phyloP scores from a whole-genome alignment of 768 basidiomycete genomes.

The Collybiopsis confluens region DNA sequence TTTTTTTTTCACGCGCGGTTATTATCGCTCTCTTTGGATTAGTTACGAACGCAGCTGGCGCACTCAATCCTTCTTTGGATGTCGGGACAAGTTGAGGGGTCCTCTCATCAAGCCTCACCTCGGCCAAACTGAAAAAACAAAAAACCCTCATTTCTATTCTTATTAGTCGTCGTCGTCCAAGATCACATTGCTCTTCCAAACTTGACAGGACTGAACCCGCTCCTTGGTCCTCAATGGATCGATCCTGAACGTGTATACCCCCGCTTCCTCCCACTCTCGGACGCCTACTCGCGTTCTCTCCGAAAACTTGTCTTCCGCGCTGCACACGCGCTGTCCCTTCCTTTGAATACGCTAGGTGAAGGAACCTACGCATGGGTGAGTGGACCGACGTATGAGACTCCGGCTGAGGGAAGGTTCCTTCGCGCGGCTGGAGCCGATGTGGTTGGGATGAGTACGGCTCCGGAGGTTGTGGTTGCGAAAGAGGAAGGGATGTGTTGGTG shows the following conservation, averaged over 20 bases:
- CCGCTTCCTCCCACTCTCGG: conserved; percentile 81
- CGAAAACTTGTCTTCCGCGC: conserved; percentile 73
- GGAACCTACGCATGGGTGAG: conserved; percentile 89
- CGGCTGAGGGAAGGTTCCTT: conserved; percentile 80
- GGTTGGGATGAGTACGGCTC: conserved; percentile 93
- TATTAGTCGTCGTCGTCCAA: conserved; percentile 77
- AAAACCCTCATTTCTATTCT: too few relatives aligned
- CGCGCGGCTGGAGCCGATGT: conserved; percentile 75
- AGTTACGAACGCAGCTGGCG: conserved; percentile 91
- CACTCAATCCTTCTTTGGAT: conserved; percentile 64
- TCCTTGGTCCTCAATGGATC: conserved; percentile 68
- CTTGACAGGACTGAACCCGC: conserved; percentile 70
- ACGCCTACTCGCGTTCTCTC: conserved; percentile 72
- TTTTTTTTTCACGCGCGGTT: conserved; percentile 3
- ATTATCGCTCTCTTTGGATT: too few relatives aligned
- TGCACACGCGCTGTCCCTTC: conserved; percentile 55
- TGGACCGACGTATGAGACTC: conserved; percentile 88
- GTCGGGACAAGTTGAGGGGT: conserved; percentile 80
- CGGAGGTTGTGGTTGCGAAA: conserved; percentile 78
- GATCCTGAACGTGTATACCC: too few relatives aligned
- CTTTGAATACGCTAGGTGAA: conserved; percentile 58
- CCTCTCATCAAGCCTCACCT: conserved; percentile 11
- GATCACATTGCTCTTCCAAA: conserved; percentile 85
- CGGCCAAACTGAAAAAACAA: not conserved
- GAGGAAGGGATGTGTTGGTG: conserved; percentile 76